Evolutionary conservation across 228 moss, liverwort and hornwort genomes (phyloP), one percentile per base, ranked within the genome.

Genomic region (Sphagnum fallax): DNA sequence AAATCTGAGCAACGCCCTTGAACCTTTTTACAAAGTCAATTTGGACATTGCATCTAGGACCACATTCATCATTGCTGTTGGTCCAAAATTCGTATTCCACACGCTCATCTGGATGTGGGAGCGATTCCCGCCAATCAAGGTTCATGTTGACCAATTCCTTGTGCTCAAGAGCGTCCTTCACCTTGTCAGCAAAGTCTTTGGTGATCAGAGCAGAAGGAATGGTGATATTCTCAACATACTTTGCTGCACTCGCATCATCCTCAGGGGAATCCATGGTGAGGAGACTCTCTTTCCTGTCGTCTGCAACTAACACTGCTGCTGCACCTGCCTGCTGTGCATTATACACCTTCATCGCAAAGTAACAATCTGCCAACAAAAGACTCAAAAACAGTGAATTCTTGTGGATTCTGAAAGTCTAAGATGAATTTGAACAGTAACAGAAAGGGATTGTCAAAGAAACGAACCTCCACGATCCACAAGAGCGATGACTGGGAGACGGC

Each of bases 1-100:
- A 87, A 70, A 81, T 77, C 75, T 90, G 86, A 60, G 90, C 93
- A 10, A 88, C 77, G 4, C 84, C 87, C 70, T 71, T 87, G 74
- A 90, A 93, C 59, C 76, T 81, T 55, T 84, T 81, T 51, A 93
- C 81, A 67, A 93, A 93, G 4, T 85, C 75, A 10, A 93, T 83
- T 65, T 90, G 88, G 2, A 74, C 62, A 49, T 85, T 76, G 63
- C 93, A 93, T 67, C 85, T 75, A 10, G 81, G 50, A 53, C 93
- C 93, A 62, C 93, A 93, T 71, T 90, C 87, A 68, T 93, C 90
- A 68, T 93, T 90, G 65, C 90, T 93, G 52, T 90, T 85, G 60
- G 90, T 93, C 93, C 93, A 93, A 65, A 93, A 82, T 82, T 90
- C 88, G 47, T 87, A 93, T 63, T 80, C 72, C 73, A 93, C 83